Evolutionary conservation across 257 asterid species (phyloP).

Genomic region (Ligustrum vulgare): DNA sequence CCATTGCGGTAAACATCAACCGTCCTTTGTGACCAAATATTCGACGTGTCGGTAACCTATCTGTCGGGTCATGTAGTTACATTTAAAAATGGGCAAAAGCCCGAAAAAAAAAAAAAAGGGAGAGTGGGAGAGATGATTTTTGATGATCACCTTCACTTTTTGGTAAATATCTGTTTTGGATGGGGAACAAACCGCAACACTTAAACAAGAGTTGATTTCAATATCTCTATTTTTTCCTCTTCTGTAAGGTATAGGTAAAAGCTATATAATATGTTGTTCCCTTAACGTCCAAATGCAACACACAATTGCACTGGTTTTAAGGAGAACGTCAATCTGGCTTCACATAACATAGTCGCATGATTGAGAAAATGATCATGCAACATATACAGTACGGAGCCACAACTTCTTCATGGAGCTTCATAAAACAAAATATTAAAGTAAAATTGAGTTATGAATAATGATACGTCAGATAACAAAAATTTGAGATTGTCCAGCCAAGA

Average conservation of each 20-base stretch:
- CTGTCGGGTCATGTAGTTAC: background rate
- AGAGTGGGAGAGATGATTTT: background rate
- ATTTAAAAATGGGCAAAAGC: background rate
- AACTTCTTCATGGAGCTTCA: background rate
- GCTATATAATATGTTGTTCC: slow-evolving; percentile 28
- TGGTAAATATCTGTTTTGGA: background rate
- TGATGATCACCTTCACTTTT: background rate
- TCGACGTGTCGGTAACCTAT: background rate
- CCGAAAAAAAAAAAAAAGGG: too few relatives aligned
- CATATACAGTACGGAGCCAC: slow-evolving; percentile 21
- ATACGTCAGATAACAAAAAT: background rate
- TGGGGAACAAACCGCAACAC: too few relatives aligned
- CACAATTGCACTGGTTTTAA: slow-evolving; percentile 27
- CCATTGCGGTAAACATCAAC: background rate
- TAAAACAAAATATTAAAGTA: background rate
- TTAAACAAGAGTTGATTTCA: background rate
- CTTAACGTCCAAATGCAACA: slow-evolving; percentile 38
- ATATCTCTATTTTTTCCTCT: background rate
- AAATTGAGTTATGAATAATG: background rate
- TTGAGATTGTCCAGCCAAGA: background rate
- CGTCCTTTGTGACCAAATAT: background rate
- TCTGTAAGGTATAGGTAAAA: background rate
- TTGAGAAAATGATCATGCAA: slow-evolving; percentile 16
- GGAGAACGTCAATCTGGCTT: slow-evolving; percentile 34
- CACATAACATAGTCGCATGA: slow-evolving; percentile 21